Evolutionary conservation across 1,139 yeast species (phyloP).

Genomic region (Nakaseomyces uthaithaninus): DNA sequence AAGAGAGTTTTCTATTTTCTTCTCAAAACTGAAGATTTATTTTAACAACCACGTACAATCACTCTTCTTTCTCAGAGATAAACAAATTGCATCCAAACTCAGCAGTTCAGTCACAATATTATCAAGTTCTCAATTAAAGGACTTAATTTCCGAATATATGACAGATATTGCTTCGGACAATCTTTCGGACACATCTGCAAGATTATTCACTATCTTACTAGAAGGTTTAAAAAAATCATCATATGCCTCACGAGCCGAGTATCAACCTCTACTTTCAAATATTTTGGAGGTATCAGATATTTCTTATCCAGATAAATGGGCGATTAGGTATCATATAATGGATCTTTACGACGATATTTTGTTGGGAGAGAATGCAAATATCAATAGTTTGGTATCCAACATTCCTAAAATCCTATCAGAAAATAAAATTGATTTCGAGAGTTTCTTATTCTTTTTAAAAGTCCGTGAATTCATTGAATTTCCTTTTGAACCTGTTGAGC

Average conservation of each 20-base stretch:
- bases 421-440: not conserved
- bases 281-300: constrained; percentile 21
- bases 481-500: constrained; percentile 21
- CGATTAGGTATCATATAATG: constrained; percentile 40
- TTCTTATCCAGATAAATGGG: constrained; percentile 36
- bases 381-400: constrained; percentile 1
- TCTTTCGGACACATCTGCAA: not conserved
- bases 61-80: not conserved
- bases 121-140: constrained; percentile 30
- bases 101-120: constrained; percentile 38
- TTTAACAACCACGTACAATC: not conserved
- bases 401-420: constrained; percentile 1
- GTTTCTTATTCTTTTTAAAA: constrained; percentile 40
- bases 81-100: constrained; percentile 27
- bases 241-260: constrained; percentile 10
- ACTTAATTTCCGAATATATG: constrained; percentile 37
- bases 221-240: not conserved
- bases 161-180: constrained; percentile 13
- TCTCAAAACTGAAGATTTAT: constrained; percentile 19
- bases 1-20: constrained; percentile 50
- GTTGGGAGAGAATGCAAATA: constrained; percentile 17
- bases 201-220: not conserved
- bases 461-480: constrained; percentile 39
- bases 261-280: constrained; percentile 22
- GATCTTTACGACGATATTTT: constrained; percentile 42